Evolutionary conservation across 345 rosid genomes (phyloP).

Genomic region (Populus davidiana): DNA sequence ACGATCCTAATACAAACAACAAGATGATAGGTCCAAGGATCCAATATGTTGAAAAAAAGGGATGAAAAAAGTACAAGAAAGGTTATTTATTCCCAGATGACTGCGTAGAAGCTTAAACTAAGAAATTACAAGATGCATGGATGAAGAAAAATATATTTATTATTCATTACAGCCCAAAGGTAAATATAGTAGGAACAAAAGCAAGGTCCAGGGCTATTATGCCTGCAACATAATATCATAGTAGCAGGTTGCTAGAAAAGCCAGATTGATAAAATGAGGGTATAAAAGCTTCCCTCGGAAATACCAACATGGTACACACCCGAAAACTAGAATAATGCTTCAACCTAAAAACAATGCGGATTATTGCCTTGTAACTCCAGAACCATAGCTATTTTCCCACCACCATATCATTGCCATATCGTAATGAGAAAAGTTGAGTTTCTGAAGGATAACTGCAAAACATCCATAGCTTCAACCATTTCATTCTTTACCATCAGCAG

Average conservation of each 20-base stretch:
- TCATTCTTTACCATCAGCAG: slow-evolving; percentile 92
- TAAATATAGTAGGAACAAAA: neutral
- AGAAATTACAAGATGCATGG: neutral
- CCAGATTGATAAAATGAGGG: slow-evolving; percentile 14
- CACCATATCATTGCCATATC: slow-evolving; percentile 7
- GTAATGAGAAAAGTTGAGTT: slow-evolving; percentile 16
- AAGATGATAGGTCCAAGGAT: too few species aligned
- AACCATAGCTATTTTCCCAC: neutral
- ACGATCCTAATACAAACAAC: too few species aligned
- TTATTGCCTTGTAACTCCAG: slow-evolving; percentile 4
- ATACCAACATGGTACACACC: slow-evolving; percentile 10
- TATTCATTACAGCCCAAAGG: neutral
- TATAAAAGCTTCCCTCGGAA: slow-evolving; percentile 20
- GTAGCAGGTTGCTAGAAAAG: slow-evolving; percentile 12
- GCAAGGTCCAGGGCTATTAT: neutral
- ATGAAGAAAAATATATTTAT: neutral
- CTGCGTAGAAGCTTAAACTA: neutral
- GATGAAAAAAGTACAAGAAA: too few species aligned
- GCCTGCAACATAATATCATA: neutral
- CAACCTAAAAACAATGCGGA: neutral
- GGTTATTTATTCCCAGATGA: neutral
- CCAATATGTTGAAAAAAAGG: neutral
- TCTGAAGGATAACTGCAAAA: neutral
- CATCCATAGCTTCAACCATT: neutral
- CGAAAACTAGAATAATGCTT: slow-evolving; percentile 3